Percentiles rank a stretch among this genome's conserved stretches.
These are phyloP conservation scores for Curvularia sp. DNA, from an alignment of 2,329 filamentous ascomycete species.

Conservation along the genomic window DNA sequence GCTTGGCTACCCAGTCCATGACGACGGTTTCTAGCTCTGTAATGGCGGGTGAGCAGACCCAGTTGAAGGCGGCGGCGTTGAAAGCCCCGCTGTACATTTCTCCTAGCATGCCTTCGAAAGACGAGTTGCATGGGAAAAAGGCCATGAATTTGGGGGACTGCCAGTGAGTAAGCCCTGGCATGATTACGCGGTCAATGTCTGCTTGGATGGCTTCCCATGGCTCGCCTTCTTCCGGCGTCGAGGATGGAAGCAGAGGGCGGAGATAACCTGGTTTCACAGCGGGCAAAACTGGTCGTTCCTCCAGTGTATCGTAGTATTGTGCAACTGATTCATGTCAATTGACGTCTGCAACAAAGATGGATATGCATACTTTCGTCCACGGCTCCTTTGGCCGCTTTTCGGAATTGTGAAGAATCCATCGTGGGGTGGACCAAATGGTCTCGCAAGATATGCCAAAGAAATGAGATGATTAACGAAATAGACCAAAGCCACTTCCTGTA, in stretches of 20 bases:
- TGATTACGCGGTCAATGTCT: conserved; percentile 85
- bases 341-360: too few species aligned
- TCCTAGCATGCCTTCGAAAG: conserved; percentile 84
- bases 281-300: conserved; percentile 74
- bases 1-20: conserved; percentile 86
- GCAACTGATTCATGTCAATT: conserved; percentile 66
- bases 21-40: conserved; percentile 94
- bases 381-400: conserved; percentile 75
- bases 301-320: conserved; percentile 80
- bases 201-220: conserved; percentile 79
- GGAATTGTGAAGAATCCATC: conserved; percentile 81
- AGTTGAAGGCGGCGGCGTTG: conserved; percentile 93
- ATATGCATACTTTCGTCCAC: conserved; percentile 75
- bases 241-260: conserved; percentile 74
- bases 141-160: conserved; percentile 92
- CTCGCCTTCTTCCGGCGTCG: conserved; percentile 71
- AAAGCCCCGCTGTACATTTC: conserved; percentile 92
- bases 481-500: background rate
- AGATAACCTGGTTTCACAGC: conserved; percentile 86
- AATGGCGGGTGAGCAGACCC: conserved; percentile 90
- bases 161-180: conserved; percentile 95
- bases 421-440: conserved; percentile 6
- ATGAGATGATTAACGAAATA: background rate
- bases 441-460: background rate
- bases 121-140: conserved; percentile 85